Evolutionary conservation across 257 asterid species (phyloP).

Genomic region (Lithospermum erythrorhizon): DNA sequence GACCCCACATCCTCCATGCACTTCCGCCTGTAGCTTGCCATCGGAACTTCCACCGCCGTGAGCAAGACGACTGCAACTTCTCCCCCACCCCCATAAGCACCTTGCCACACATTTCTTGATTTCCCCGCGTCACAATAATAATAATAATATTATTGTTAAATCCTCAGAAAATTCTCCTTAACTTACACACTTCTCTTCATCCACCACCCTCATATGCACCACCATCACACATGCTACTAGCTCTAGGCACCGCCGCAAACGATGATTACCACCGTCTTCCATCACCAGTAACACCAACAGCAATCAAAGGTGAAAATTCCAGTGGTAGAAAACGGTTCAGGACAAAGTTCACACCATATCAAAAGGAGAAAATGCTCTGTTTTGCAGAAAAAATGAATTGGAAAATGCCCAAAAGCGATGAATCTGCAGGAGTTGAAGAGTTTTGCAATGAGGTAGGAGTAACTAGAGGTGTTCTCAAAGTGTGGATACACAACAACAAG

Average conservation of each 20-base stretch:
- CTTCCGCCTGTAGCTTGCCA: constrained; percentile 87
- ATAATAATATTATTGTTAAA: constrained; percentile 6
- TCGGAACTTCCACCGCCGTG: constrained; percentile 82
- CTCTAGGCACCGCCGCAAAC: constrained; percentile 21
- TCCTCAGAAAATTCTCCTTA: constrained; percentile 26
- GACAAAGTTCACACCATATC: constrained; percentile 45
- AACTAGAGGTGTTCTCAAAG: constrained; percentile 2
- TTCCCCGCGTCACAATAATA: constrained; percentile 39
- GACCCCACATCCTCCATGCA: constrained; percentile 50
- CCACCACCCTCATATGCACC: constrained; percentile 15
- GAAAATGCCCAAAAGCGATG: constrained; percentile 48
- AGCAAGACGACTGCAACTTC: constrained; percentile 7
- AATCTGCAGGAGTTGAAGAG: constrained; percentile 25
- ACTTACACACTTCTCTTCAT: constrained; percentile 17
- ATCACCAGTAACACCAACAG: constrained; percentile 47
- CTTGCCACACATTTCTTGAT: constrained; percentile 36
- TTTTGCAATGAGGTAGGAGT: constrained; percentile 15
- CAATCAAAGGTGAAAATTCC: constrained; percentile 20
- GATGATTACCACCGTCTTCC: constrained; percentile 25
- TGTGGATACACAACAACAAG: constrained; percentile 7
- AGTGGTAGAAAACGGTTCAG: constrained; percentile 52
- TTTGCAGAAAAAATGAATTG: constrained; percentile 52
- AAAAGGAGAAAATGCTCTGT: constrained; percentile 50
- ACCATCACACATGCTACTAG: constrained; percentile 16
- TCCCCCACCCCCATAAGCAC: constrained; percentile 19